Evolutionary conservation across 192 early-diverging fungal species (phyloP).

Genomic region (Podila epicladia): DNA sequence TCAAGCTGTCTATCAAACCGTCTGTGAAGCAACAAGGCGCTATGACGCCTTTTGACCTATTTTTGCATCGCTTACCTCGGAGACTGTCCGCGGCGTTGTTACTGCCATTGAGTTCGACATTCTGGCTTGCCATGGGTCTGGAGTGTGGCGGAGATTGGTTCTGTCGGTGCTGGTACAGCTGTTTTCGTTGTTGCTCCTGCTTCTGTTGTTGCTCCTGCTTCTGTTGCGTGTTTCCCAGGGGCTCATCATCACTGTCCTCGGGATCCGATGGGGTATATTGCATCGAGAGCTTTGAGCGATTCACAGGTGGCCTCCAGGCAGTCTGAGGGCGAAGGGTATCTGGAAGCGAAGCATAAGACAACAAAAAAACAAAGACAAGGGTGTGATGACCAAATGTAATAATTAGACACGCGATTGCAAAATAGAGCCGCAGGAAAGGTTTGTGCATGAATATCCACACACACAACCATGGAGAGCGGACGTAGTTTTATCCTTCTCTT

Average conservation of each 20-base stretch:
- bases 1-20: not conserved
- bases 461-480: not conserved
- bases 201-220: not conserved
- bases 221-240: constrained; percentile 8
- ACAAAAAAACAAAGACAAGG: not conserved
- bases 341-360: not conserved
- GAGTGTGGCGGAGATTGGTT: not conserved
- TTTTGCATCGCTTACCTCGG: constrained; percentile 12
- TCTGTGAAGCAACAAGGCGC: not conserved
- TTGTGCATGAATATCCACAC: not conserved
- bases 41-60: not conserved
- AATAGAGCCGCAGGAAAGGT: not conserved
- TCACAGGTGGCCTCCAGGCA: constrained; percentile 19
- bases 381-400: not conserved
- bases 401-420: not conserved
- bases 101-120: constrained; percentile 4
- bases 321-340: constrained; percentile 20
- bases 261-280: constrained; percentile 43
- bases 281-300: constrained; percentile 38
- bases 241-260: constrained; percentile 41
- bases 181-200: not conserved
- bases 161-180: not conserved
- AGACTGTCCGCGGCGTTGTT: constrained; percentile 21
- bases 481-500: not conserved
- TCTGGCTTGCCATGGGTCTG: constrained; percentile 4